Conservation (phyloP, 768 basidiomycete species). For the Coprinellus aureogranulatus region DNA sequence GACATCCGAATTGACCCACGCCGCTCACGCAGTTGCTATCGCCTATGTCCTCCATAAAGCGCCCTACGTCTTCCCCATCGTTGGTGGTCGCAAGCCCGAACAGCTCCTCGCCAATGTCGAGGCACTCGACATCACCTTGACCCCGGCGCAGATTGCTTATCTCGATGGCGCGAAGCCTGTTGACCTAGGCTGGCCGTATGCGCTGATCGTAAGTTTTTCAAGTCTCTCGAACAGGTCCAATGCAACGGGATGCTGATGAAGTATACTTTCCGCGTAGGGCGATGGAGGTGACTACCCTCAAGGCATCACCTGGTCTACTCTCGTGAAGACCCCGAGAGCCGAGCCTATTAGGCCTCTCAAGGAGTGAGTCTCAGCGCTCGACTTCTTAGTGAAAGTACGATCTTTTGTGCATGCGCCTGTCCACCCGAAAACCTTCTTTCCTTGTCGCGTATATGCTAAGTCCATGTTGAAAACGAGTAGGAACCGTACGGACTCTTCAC, state of each 20-base stretch:
- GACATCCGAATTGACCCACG: not conserved
- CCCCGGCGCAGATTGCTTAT: constrained; percentile 35
- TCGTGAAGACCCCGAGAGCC: not conserved
- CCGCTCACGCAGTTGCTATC: constrained; percentile 36
- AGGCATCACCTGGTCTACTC: not conserved
- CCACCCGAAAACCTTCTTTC: no score
- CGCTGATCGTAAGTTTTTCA: constrained; percentile 7
- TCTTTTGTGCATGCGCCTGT: no score
- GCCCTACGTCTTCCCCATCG: constrained; percentile 46
- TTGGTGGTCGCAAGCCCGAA: constrained; percentile 35
- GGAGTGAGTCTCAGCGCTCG: constrained; percentile 4
- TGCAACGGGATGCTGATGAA: no score
- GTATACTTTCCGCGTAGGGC: not conserved
- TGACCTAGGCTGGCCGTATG: constrained; percentile 5
- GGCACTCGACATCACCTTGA: constrained; percentile 39
- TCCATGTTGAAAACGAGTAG: no score
- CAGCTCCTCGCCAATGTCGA: constrained; percentile 43
- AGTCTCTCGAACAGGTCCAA: no score
- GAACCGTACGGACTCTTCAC: no score
- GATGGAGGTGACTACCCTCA: not conserved
- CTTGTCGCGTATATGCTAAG: no score
- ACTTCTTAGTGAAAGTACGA: no score
- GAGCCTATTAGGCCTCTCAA: not conserved
- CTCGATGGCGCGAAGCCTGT: constrained; percentile 29
- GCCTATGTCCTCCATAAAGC: constrained; percentile 53